Evolutionary conservation across 495 filamentous ascomycete genomes (phyloP).

Genomic region (Evansstolkia leycettana): DNA sequence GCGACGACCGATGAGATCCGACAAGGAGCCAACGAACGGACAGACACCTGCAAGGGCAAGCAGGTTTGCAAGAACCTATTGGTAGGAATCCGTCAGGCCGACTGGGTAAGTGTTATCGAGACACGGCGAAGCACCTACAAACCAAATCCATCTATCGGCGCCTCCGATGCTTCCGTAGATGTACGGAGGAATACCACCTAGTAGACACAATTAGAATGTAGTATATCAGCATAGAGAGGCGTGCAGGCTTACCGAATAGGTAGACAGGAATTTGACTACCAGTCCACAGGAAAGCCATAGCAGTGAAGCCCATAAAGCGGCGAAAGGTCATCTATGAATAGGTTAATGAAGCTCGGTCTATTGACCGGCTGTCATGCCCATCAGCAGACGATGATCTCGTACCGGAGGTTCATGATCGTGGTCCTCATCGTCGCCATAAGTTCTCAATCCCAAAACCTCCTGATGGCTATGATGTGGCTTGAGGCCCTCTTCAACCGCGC

Average conservation of each 20-base stretch:
- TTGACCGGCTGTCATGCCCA: too few species aligned
- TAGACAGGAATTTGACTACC: constrained; percentile 54
- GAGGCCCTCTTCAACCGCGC: constrained; percentile 7
- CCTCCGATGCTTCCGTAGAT: constrained; percentile 58
- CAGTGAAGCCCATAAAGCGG: constrained; percentile 45
- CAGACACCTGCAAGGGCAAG: constrained; percentile 56
- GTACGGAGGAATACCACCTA: constrained; percentile 47
- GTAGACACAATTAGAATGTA: constrained; percentile 2
- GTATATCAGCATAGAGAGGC: neutral
- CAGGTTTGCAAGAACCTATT: constrained; percentile 47
- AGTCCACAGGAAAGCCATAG: constrained; percentile 57
- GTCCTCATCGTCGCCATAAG: constrained; percentile 27
- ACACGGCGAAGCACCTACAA: constrained; percentile 28
- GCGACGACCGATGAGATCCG: constrained; percentile 56
- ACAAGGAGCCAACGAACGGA: constrained; percentile 60
- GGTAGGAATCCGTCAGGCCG: neutral
- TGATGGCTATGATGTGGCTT: constrained; percentile 14
- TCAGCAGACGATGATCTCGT: neutral
- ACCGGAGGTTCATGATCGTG: constrained; percentile 37
- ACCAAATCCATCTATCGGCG: constrained; percentile 58
- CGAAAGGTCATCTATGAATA: constrained; percentile 39
- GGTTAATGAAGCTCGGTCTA: too few species aligned
- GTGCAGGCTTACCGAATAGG: constrained; percentile 34
- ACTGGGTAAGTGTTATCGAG: neutral
- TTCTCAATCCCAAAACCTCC: constrained; percentile 7